Base-by-base conservation (phyloP, 2,329 filamentous ascomycete species). In the Sclerotinia nivalis region DNA sequence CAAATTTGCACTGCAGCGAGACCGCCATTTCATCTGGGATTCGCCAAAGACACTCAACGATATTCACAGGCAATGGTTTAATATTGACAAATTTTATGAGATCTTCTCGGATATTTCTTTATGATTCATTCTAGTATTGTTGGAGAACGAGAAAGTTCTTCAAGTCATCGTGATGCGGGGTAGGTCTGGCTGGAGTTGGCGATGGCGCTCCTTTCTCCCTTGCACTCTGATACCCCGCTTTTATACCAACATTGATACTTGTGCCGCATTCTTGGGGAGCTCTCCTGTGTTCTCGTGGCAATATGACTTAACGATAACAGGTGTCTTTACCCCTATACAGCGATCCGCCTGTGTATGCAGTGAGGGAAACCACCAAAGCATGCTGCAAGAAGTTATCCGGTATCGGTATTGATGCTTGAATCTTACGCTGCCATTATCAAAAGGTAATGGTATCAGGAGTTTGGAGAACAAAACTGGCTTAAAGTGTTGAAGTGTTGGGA, bases 31-130 rank as follows among this genome's bases (percentile, higher is more conserved):
- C 28, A n/a, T 34, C 37, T 1, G 4, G 2, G 18, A 7, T 15
- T 7, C 20, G 6, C 25, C 12, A 22, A 15, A 2, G 9, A 4
- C 3, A 1, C 2, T 18, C 1, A 2, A 3, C n/a, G 1, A 37
- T 50, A 25, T 62, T 49, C 8, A 49, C 45, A 18, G 1, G 2
- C 12, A 0, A 50, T 37, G 20, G 6, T 1, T 37, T 18, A 1
- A 47, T 20, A 31, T 25, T 34, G n/a, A 8, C 10, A 37, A 15
- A 2, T 4, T 50, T 9, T 20, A 5, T 25, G 7, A 13, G 2
- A 7, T 0, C 0, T 7, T 1, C 5, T n/a, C 31, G 34, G 34
- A 28, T 4, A 13, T 0, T 2, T 56, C 10, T 20, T n/a, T 56
- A 22, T 22, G 4, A 7, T 37, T 34, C 1, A 56, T 22, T 37